Evolutionary conservation across 2,329 filamentous ascomycete species (phyloP).

Genomic region (Fusarium lyarnte): DNA sequence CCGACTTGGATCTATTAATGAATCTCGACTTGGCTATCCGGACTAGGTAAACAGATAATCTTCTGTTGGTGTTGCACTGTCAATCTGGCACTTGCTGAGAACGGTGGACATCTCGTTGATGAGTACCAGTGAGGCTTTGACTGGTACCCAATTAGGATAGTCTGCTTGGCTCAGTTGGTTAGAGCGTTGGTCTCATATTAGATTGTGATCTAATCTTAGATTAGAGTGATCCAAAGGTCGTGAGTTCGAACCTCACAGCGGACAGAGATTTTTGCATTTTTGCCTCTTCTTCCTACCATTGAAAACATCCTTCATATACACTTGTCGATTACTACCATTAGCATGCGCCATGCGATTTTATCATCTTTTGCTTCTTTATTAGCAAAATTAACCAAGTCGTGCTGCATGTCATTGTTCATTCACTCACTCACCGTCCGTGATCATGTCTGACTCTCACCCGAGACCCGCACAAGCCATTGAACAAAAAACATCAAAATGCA

Average conservation of each 20-base stretch:
- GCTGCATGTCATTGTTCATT: too few relatives aligned
- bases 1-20: too few relatives aligned
- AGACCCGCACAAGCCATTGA: neutral
- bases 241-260: slow-evolving; percentile 35
- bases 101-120: neutral
- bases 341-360: rapidly evolving
- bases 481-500: neutral
- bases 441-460: too few relatives aligned
- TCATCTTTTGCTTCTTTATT: neutral
- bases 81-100: too few relatives aligned
- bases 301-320: neutral
- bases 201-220: slow-evolving; percentile 9
- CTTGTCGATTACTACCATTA: neutral
- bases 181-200: slow-evolving; percentile 33
- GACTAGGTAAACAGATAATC: neutral
- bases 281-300: rapidly evolving
- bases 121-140: rapidly evolving
- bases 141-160: neutral
- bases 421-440: too few relatives aligned
- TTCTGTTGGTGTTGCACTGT: neutral
- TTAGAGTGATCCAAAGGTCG: slow-evolving; percentile 33
- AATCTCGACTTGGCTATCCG: too few relatives aligned
- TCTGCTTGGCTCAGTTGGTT: slow-evolving; percentile 31
- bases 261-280: slow-evolving; percentile 6
- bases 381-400: too few relatives aligned